These are phyloP conservation scores for Coniochaeta pulveracea DNA, from an alignment of 2,329 filamentous ascomycete species.

Conservation along the genomic window DNA sequence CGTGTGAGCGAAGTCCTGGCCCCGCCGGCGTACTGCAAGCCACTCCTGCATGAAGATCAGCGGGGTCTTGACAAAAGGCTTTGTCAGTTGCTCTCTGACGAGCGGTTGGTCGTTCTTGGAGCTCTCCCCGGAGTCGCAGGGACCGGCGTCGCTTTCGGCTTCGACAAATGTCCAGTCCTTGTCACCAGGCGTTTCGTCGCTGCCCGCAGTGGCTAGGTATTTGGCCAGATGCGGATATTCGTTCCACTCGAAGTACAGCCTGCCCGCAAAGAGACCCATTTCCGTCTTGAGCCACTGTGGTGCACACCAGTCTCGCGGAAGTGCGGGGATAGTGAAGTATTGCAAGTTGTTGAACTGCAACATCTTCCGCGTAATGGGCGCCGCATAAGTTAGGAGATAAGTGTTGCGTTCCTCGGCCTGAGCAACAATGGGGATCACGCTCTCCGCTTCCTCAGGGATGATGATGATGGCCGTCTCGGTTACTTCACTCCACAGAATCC, in stretches of 20 bases:
- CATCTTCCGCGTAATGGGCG: slow-evolving; percentile 50
- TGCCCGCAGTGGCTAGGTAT: not conserved
- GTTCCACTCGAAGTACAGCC: slow-evolving; percentile 44
- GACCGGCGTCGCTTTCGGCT: slow-evolving; percentile 4
- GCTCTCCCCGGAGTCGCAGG: slow-evolving; percentile 2
- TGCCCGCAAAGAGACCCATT: slow-evolving; percentile 47
- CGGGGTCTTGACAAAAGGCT: slow-evolving; percentile 19
- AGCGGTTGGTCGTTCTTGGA: not conserved
- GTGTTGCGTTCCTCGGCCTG: slow-evolving; percentile 12
- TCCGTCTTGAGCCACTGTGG: slow-evolving; percentile 45
- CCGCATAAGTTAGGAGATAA: slow-evolving; percentile 44
- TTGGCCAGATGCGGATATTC: slow-evolving; percentile 27
- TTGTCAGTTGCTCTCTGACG: not conserved
- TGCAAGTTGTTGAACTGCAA: slow-evolving; percentile 40
- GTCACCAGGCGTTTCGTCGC: not conserved
- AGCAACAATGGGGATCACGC: slow-evolving; percentile 33
- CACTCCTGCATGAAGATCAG: slow-evolving; percentile 43
- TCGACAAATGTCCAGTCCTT: not conserved
- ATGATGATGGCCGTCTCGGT: slow-evolving; percentile 41
- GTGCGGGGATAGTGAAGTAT: slow-evolving; percentile 38
- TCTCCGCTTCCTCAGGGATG: slow-evolving; percentile 52
- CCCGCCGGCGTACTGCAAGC: slow-evolving; percentile 39
- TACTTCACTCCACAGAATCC: slow-evolving; percentile 44
- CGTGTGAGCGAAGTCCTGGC: slow-evolving; percentile 45
- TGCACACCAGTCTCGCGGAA: slow-evolving; percentile 25